Evolutionary conservation across 2,329 filamentous ascomycete species (phyloP).

Genomic region (Talaromyces funiculosus): DNA sequence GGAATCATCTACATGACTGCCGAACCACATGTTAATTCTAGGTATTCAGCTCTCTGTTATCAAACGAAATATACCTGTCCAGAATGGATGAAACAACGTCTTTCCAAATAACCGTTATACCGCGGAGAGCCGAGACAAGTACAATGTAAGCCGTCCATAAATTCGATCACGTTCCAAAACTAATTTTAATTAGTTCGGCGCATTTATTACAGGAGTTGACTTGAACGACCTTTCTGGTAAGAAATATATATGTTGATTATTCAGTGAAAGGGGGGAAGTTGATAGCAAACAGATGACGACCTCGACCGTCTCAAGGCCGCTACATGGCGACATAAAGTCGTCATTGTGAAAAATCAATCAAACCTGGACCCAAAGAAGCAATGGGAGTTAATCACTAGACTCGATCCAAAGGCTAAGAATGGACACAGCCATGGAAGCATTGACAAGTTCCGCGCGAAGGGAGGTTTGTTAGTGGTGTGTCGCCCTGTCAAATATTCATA

Average conservation of each 20-base stretch:
- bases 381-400: conserved; percentile 8
- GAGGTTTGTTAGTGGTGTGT: conserved; percentile 6
- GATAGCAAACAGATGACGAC: conserved; percentile 6
- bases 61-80: not conserved
- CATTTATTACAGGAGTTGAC: conserved; percentile 5
- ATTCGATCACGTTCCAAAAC: not conserved
- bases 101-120: not conserved
- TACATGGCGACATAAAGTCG: conserved; percentile 9
- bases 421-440: conserved; percentile 12
- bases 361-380: conserved; percentile 9
- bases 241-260: not conserved
- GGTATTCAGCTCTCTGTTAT: too few species aligned
- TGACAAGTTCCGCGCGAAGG: conserved; percentile 6
- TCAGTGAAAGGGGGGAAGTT: too few species aligned
- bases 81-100: conserved; percentile 3
- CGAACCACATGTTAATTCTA: too few species aligned
- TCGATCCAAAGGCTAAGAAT: conserved; percentile 9
- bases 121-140: conserved; percentile 3
- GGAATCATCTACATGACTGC: too few species aligned
- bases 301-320: conserved; percentile 10
- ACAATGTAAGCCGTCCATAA: not conserved
- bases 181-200: conserved; percentile 7
- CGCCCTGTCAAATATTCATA: not conserved
- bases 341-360: conserved; percentile 5
- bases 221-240: conserved; percentile 10